These are phyloP conservation scores for Gracilaria gracilis DNA, from an alignment of 23 red algal species.

Conservation along the genomic window DNA sequence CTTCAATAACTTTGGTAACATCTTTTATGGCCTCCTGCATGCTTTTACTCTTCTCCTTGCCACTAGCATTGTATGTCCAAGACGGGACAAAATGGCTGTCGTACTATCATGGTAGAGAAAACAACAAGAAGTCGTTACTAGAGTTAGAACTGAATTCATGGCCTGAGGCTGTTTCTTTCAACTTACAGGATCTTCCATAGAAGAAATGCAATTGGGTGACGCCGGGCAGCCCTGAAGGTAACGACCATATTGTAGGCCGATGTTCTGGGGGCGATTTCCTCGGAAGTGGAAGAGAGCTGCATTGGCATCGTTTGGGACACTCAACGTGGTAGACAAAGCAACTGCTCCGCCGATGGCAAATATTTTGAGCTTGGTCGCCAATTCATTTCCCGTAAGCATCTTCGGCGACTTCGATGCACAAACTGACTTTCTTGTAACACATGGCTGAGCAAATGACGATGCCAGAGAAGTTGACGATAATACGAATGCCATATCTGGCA, in stretches of 20 bases:
- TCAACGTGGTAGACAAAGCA: background rate
- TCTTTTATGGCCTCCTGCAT: constrained; percentile 68
- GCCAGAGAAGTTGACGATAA: background rate
- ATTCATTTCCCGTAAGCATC: background rate
- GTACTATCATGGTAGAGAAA: constrained; percentile 33
- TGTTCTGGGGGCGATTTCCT: constrained; percentile 61
- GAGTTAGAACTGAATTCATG: constrained; percentile 3
- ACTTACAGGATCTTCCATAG: constrained; percentile 62
- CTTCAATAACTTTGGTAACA: constrained; percentile 56
- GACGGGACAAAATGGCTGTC: constrained; percentile 72
- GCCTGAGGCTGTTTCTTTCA: background rate
- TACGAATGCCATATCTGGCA: constrained; percentile 31
- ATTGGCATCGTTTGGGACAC: background rate
- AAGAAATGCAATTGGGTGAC: constrained; percentile 74
- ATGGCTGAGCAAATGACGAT: constrained; percentile 15
- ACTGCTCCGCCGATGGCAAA: constrained; percentile 26
- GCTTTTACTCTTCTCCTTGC: constrained; percentile 19
- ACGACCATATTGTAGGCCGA: constrained; percentile 61
- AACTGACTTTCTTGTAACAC: background rate
- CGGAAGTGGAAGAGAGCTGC: constrained; percentile 65
- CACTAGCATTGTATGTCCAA: constrained; percentile 64
- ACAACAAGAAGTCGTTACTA: background rate
- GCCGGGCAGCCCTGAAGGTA: constrained; percentile 69
- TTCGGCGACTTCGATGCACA: constrained; percentile 2
- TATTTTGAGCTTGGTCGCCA: constrained; percentile 2